phyloP scores from a whole-genome alignment of 177 flowering plant species.

The Vitis hybrid region DNA sequence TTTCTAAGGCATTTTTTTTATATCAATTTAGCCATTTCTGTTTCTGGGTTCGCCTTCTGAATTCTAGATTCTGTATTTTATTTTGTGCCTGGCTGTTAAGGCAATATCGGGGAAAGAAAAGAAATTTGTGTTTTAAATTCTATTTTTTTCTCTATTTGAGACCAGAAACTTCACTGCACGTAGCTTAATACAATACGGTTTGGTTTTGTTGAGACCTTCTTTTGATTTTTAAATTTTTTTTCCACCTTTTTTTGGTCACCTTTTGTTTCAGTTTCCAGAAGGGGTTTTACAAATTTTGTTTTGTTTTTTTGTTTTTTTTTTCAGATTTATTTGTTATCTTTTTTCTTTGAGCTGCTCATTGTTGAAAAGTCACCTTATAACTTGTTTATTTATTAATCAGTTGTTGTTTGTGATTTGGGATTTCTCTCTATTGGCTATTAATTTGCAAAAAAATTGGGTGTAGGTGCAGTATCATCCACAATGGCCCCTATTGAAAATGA shows the following conservation, averaged over 20 bases:
- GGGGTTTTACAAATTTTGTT: no score
- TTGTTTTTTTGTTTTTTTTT: background rate
- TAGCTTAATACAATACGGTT: background rate
- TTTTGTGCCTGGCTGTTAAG: background rate
- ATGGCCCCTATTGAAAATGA: conserved; percentile 35
- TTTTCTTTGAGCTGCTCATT: background rate
- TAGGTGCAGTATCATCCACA: conserved; percentile 53
- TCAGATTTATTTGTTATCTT: background rate
- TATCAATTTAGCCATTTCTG: no score
- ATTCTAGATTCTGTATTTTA: no score
- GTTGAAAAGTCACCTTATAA: background rate
- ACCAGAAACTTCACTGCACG: background rate
- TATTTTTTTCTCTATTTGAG: background rate
- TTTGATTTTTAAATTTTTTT: no score
- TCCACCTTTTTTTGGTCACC: no score
- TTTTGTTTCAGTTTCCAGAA: no score
- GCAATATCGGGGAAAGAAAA: background rate
- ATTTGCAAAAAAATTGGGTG: conserved; percentile 13
- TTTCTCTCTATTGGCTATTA: background rate
- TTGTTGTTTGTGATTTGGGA: background rate
- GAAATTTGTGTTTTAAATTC: background rate
- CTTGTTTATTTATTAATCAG: background rate
- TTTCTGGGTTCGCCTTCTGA: no score
- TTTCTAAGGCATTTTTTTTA: no score
- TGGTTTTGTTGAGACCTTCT: background rate